A percentile compares a stretch with the other conserved stretches of the same genome.
Conservation (phyloP, 257 asterid genomes). For the Solanum pinnatisectum region DNA sequence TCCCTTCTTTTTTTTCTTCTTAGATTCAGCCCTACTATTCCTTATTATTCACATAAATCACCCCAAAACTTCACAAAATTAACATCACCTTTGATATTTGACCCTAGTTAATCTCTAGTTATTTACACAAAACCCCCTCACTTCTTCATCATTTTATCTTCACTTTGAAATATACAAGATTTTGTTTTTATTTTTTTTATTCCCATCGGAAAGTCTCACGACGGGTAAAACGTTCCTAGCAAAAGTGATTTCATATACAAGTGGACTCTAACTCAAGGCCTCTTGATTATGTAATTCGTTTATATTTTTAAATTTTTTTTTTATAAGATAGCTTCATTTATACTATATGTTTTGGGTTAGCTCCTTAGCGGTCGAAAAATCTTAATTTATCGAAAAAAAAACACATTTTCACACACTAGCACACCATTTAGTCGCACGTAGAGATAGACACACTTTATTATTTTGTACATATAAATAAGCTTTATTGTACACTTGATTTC, state of each 20-base stretch:
- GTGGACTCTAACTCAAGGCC: not conserved
- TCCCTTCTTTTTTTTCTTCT: not conserved
- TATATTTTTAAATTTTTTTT: too few relatives aligned
- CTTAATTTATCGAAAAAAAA: not conserved
- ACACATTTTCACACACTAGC: not conserved
- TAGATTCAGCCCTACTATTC: not conserved
- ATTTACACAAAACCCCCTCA: not conserved
- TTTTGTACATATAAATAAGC: not conserved
- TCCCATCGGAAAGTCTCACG: not conserved
- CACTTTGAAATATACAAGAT: too few relatives aligned
- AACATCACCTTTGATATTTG: not conserved
- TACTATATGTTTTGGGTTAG: too few relatives aligned
- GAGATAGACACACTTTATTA: not conserved
- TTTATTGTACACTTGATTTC: not conserved
- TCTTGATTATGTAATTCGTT: too few relatives aligned
- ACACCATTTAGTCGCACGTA: not conserved
- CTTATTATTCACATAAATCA: not conserved
- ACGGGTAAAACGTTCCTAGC: too few relatives aligned
- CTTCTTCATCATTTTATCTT: not conserved
- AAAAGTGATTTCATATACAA: too few relatives aligned
- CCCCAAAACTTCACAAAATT: not conserved
- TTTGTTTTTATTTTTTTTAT: too few relatives aligned
- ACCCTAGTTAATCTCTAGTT: not conserved
- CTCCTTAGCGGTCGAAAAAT: too few relatives aligned
- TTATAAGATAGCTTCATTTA: too few relatives aligned